These are phyloP conservation scores for Dryas octopetala DNA, from an alignment of 306 rosid species.

Conservation along the genomic window DNA sequence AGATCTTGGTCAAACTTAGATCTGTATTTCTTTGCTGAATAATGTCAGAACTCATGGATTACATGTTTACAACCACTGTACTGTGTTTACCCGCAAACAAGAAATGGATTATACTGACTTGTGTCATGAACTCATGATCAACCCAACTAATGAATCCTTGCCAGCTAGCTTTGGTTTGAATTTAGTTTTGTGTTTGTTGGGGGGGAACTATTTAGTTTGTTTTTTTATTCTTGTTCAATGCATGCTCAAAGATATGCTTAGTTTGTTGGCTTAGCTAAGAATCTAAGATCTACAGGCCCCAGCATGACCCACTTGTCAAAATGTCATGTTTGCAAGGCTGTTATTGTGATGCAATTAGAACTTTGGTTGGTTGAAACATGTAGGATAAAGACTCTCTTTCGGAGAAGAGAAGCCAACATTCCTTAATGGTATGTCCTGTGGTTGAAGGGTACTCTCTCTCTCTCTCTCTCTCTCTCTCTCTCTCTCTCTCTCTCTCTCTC, in stretches of 20 bases:
- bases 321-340: constrained; percentile 8
- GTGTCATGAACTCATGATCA: constrained; percentile 24
- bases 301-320: constrained; percentile 30
- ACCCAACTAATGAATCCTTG: constrained; percentile 27
- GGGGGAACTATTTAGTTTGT: not conserved
- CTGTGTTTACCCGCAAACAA: constrained; percentile 9
- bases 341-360: constrained; percentile 27
- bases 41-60: constrained; percentile 16
- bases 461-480: constrained; percentile 7
- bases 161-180: constrained; percentile 32
- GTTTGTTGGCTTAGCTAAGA: constrained; percentile 31
- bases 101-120: not conserved
- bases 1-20: constrained; percentile 29
- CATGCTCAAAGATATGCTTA: constrained; percentile 26
- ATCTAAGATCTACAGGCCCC: constrained; percentile 30
- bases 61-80: constrained; percentile 10
- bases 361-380: constrained; percentile 22
- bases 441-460: constrained; percentile 29
- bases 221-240: not conserved
- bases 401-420: constrained; percentile 17
- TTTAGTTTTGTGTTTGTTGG: not conserved
- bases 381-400: constrained; percentile 18
- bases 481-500: not conserved
- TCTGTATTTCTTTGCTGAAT: constrained; percentile 16
- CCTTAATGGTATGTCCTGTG: constrained; percentile 26